These are phyloP conservation scores for Cyamopsis tetragonoloba DNA, from an alignment of 306 rosid species.

Conservation along the genomic window DNA sequence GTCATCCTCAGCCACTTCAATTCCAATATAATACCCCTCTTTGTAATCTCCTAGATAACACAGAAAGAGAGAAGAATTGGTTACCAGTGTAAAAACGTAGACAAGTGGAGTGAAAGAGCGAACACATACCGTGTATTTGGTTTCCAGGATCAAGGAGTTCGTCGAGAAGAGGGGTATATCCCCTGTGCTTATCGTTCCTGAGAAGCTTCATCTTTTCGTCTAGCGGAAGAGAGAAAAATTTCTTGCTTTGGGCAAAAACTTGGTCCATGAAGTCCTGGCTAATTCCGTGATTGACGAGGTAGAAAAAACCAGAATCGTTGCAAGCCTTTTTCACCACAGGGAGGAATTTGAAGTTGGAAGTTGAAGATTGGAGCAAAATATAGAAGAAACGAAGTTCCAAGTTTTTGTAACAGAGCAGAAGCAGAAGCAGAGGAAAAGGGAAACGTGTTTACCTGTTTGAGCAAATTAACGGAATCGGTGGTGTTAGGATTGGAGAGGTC, in stretches of 20 bases:
- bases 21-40: conserved; percentile 91
- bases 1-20: conserved; percentile 59
- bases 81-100: not conserved
- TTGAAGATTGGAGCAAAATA: not conserved
- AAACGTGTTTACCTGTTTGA: conserved; percentile 61
- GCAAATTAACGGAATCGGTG: conserved; percentile 45
- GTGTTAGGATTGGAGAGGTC: conserved; percentile 57
- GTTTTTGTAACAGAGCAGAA: not conserved
- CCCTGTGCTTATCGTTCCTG: conserved; percentile 79
- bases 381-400: not conserved
- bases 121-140: conserved; percentile 66
- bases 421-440: not conserved
- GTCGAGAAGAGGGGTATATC: conserved; percentile 85
- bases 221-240: conserved; percentile 50
- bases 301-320: conserved; percentile 93
- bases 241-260: conserved; percentile 69
- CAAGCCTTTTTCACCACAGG: no score
- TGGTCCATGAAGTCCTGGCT: conserved; percentile 61
- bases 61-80: not conserved
- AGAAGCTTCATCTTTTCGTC: conserved; percentile 69
- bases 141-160: conserved; percentile 69
- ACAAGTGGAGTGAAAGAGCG: no score
- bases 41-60: conserved; percentile 75
- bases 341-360: no score
- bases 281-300: conserved; percentile 80